Conservation (phyloP, 164 flowering plant species). For the Berberis vulgaris region DNA sequence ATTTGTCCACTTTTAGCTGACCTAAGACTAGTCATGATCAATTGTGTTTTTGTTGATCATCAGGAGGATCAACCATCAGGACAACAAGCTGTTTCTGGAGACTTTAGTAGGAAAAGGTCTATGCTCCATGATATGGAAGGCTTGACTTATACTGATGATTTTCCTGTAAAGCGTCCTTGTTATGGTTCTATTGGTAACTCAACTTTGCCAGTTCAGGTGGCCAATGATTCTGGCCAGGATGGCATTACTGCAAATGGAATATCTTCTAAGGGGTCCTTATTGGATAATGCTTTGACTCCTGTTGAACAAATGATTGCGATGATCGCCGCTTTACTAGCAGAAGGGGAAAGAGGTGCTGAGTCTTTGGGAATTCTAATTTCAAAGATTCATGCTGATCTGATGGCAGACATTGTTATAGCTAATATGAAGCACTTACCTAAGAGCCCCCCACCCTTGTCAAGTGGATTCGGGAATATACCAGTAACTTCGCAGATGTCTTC, state of each 20-base stretch:
- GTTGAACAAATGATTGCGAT: slow-evolving; percentile 91
- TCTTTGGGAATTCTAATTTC: slow-evolving; percentile 86
- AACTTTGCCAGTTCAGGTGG: slow-evolving; percentile 19
- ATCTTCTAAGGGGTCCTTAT: slow-evolving; percentile 32
- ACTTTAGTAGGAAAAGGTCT: slow-evolving; percentile 44
- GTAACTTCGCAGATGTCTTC: slow-evolving; percentile 20
- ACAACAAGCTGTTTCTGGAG: slow-evolving; percentile 33
- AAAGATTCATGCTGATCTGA: slow-evolving; percentile 76
- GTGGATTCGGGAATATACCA: slow-evolving; percentile 32
- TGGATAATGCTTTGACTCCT: slow-evolving; percentile 57
- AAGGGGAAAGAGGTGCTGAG: slow-evolving; percentile 94
- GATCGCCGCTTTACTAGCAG: slow-evolving; percentile 93
- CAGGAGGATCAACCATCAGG: slow-evolving; percentile 60
- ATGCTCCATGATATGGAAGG: slow-evolving; percentile 44
- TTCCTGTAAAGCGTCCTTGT: slow-evolving; percentile 43
- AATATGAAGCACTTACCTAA: slow-evolving; percentile 91
- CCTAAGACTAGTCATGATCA: too few species aligned
- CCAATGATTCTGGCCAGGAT: slow-evolving; percentile 40
- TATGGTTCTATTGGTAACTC: slow-evolving; percentile 24
- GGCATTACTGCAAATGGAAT: slow-evolving; percentile 41
- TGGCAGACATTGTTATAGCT: slow-evolving; percentile 95
- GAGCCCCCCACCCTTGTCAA: slow-evolving; percentile 45
- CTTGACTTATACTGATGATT: slow-evolving; percentile 28
- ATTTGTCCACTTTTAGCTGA: background rate
- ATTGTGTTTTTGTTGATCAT: slow-evolving; percentile 9